Percentiles rank a stretch among this genome's conserved stretches.
Conservation (phyloP, 441 rosid species). For the Eutrema salsugineum region DNA sequence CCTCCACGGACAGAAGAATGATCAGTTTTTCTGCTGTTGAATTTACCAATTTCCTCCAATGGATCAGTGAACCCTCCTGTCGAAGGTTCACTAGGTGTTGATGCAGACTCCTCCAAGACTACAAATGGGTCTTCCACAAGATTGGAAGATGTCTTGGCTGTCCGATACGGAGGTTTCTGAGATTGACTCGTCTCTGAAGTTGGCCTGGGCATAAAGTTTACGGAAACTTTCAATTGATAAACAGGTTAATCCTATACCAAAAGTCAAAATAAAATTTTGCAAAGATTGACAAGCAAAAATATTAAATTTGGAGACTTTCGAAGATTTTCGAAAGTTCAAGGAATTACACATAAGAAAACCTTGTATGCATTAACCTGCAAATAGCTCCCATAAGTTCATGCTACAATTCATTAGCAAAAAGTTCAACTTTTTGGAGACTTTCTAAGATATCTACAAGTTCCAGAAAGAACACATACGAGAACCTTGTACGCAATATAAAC, state of each 20-base stretch:
- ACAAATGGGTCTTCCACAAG: slow-evolving; percentile 69
- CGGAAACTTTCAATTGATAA: background rate
- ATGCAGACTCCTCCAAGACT: slow-evolving; percentile 50
- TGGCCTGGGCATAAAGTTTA: slow-evolving; percentile 41
- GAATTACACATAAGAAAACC: background rate
- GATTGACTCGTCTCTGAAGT: slow-evolving; percentile 48
- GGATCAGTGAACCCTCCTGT: slow-evolving; percentile 51
- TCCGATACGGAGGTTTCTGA: slow-evolving; percentile 40
- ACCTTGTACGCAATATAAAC: background rate
- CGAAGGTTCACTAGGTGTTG: slow-evolving; percentile 43
- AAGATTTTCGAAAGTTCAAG: background rate
- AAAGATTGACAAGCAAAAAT: background rate
- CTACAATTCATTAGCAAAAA: background rate
- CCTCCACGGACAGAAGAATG: slow-evolving; percentile 46
- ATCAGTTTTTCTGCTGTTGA: slow-evolving; percentile 42
- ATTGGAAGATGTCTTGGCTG: slow-evolving; percentile 43
- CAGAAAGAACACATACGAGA: background rate
- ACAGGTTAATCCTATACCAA: background rate
- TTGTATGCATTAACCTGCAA: background rate
- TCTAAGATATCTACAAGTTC: background rate
- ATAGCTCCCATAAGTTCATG: background rate
- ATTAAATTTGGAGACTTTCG: background rate
- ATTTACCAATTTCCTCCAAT: slow-evolving; percentile 53
- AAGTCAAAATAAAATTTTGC: background rate
- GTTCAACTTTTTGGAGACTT: background rate